Conservation (phyloP, 306 rosid species). For the Betula pendula region DNA sequence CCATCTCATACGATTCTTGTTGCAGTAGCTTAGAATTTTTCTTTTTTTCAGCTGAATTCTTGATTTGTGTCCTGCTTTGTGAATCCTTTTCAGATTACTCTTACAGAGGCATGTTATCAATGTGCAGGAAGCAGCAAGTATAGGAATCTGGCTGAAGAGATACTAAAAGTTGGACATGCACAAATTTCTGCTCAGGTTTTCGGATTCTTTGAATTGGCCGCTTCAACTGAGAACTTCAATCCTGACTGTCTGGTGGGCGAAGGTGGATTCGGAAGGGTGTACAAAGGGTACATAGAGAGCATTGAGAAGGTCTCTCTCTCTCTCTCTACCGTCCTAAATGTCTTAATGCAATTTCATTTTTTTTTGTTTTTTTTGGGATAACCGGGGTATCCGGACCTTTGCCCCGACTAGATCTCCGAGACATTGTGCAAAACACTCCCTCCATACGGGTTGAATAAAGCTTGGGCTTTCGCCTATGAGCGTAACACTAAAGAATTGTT, state of each 20-base stretch:
- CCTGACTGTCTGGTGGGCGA: conserved; percentile 41
- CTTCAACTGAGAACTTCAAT: conserved; percentile 52
- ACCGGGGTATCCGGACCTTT: too few relatives aligned
- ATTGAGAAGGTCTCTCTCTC: conserved; percentile 34
- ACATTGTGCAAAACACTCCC: too few relatives aligned
- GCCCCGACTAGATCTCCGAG: too few relatives aligned
- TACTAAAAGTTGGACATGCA: conserved; percentile 47
- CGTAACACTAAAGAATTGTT: too few relatives aligned
- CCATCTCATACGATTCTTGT: too few relatives aligned
- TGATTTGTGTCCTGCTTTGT: conserved; percentile 1
- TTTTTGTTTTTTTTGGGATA: too few relatives aligned
- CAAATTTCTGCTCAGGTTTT: conserved; percentile 37
- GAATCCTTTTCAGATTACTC: conserved; percentile 19
- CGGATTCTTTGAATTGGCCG: conserved; percentile 35
- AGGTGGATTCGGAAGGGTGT: conserved; percentile 73
- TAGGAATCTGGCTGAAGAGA: conserved; percentile 41
- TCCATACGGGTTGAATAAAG: too few relatives aligned
- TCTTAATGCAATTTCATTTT: too few relatives aligned
- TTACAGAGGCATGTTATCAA: conserved; percentile 1
- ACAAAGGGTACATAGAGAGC: conserved; percentile 54
- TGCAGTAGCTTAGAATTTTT: neutral
- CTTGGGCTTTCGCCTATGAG: too few relatives aligned
- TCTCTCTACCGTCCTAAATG: too few relatives aligned
- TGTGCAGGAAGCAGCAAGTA: conserved; percentile 62
- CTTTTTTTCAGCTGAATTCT: neutral